Conservation (phyloP, 257 asterid genomes). For the Avicennia marina region DNA sequence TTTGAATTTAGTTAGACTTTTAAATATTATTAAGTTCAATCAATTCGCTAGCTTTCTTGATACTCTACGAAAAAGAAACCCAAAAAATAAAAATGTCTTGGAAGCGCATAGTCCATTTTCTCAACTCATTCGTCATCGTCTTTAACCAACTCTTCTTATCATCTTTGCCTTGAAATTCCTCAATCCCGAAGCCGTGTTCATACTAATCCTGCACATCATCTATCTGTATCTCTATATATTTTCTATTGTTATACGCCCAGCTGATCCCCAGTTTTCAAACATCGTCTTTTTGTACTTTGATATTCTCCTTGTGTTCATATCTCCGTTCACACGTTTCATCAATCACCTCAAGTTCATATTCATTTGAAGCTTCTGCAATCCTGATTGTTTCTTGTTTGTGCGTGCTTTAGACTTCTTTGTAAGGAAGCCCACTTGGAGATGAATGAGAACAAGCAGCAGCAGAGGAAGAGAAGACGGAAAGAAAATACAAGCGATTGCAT, state of each 20-base stretch:
- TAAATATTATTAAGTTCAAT: too few species aligned
- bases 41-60: too few species aligned
- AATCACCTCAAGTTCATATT: constrained; percentile 30
- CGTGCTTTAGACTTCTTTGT: not conserved
- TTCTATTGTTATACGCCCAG: not conserved
- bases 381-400: constrained; percentile 1
- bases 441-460: constrained; percentile 34
- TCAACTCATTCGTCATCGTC: constrained; percentile 25
- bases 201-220: constrained; percentile 20
- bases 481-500: constrained; percentile 10
- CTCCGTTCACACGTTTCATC: constrained; percentile 37
- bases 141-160: constrained; percentile 14
- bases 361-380: constrained; percentile 11
- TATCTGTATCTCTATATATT: too few species aligned
- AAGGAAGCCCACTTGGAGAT: constrained; percentile 23
- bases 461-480: constrained; percentile 37
- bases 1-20: too few species aligned
- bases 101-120: constrained; percentile 19
- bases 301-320: constrained; percentile 43
- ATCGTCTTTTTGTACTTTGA: constrained; percentile 30
- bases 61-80: not conserved
- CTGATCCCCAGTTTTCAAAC: constrained; percentile 26
- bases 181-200: constrained; percentile 39
- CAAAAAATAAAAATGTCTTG: not conserved
- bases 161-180: constrained; percentile 27